Evolutionary conservation across 1,284 basidiomycete species (phyloP), one percentile per base, ranked within the genome.

Genomic region (Butyriboletus appendiculatus): DNA sequence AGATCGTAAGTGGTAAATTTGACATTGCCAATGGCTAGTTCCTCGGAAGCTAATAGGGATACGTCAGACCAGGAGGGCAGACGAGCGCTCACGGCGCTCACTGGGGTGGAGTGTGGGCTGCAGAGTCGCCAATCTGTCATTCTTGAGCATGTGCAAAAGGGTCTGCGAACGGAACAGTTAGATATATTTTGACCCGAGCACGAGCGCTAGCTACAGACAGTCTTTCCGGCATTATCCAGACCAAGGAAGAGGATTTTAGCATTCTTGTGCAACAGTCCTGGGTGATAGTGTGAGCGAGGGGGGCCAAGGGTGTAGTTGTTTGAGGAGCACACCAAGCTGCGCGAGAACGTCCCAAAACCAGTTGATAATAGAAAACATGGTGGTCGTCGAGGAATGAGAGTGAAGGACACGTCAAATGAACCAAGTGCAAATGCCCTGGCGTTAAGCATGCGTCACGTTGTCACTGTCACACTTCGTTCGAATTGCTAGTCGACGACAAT

Each of bases 21-120:
- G 69, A 99, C 93, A 68, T 94, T 96, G 58, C 97, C 97, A 73
- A 99, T 99, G 22, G 97, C 95, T 53, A 99, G 86, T 75, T 99
- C 97, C 78, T 99, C 97, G 35, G 97, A 98, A 20, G 97, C 96
- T 98, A 64, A 18, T n/a, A 37, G 16, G 41, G 37, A 54, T 44
- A 43, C 20, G 48, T 54, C 41, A 57, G 38, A 49, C 5, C 4
- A 3, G 6, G 40, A 41, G 12, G 38, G 22, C 15, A 50, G 33
- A 34, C n/a, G 32, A n/a, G 26, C 8, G 11, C 16, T 18, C 30
- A 15, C 4, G 18, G 35, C 15, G 37, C 79, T 66, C 72, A 97
- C 96, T 98, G n/a, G 97, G 97, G 75, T 99, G 96, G 56, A 98
- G 90, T 32, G 97, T 99, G 34, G 97, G 97, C 76, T 99, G 97